A percentile compares a stretch with the other conserved stretches of the same genome.
phyloP scores from a whole-genome alignment of 1,284 basidiomycete species.

The Coriolopsis trogii region DNA sequence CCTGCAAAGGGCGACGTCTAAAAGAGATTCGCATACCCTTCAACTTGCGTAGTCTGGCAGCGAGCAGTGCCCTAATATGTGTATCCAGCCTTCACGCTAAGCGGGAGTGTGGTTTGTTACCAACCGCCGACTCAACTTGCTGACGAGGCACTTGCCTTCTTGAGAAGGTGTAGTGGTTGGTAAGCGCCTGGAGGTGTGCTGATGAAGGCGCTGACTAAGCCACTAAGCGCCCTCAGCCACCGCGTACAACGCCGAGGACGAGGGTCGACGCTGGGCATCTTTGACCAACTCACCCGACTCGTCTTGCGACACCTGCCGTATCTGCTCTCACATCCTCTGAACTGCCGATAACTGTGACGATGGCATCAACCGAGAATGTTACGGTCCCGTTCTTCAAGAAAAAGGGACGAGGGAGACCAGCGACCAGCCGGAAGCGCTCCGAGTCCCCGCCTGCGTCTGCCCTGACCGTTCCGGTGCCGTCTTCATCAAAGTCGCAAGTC shows the following conservation, averaged over 20 bases:
- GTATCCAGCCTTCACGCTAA: no score
- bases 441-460: slow-evolving; percentile 53
- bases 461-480: slow-evolving; percentile 32
- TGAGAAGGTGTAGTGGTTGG: not conserved
- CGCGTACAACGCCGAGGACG: not conserved
- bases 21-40: no score
- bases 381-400: slow-evolving; percentile 89
- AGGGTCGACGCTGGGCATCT: not conserved
- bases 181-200: not conserved
- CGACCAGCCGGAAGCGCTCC: slow-evolving; percentile 72
- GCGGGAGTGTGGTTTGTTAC: no score
- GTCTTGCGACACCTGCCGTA: not conserved
- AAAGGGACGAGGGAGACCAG: slow-evolving; percentile 77
- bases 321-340: not conserved
- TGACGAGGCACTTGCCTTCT: no score
- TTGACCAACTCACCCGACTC: not conserved
- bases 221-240: slow-evolving; percentile 13
- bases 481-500: slow-evolving; percentile 64
- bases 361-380: slow-evolving; percentile 44
- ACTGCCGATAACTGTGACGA: slow-evolving; percentile 10
- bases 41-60: no score
- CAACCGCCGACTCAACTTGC: no score
- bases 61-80: no score
- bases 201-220: slow-evolving; percentile 20
- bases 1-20: no score